These are phyloP conservation scores for Wickerhamiella qilinensis DNA, from an alignment of 805 yeast genomes.

Conservation along the genomic window DNA sequence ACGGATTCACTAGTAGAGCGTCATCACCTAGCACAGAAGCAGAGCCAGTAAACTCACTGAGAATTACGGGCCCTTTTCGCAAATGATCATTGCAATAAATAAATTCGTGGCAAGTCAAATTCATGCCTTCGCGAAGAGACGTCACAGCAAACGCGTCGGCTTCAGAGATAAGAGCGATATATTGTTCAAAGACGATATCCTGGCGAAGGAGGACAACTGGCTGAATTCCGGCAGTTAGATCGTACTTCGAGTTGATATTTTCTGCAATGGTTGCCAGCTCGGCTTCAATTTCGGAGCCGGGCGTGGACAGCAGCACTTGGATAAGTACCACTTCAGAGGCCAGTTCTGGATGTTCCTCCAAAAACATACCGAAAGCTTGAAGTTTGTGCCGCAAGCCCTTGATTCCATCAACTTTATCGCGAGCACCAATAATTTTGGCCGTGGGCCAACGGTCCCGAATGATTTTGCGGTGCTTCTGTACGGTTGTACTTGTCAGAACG, in stretches of 20 bases:
- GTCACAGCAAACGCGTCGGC: slow-evolving; percentile 81
- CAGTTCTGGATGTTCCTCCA: slow-evolving; percentile 55
- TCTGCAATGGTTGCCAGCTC: slow-evolving; percentile 67
- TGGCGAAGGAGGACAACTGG: slow-evolving; percentile 82
- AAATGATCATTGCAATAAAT: slow-evolving; percentile 44
- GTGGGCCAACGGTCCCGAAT: slow-evolving; percentile 66
- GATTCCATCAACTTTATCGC: slow-evolving; percentile 77
- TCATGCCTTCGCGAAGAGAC: slow-evolving; percentile 93
- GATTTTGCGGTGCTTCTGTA: slow-evolving; percentile 31
- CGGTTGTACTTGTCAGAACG: slow-evolving; percentile 32
- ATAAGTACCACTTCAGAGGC: slow-evolving; percentile 57
- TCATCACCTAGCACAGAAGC: slow-evolving; percentile 62
- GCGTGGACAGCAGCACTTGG: slow-evolving; percentile 50
- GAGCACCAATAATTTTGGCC: slow-evolving; percentile 58
- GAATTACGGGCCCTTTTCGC: slow-evolving; percentile 50
- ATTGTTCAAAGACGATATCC: slow-evolving; percentile 79
- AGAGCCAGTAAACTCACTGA: slow-evolving; percentile 91
- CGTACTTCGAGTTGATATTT: slow-evolving; percentile 60
- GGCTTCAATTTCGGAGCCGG: slow-evolving; percentile 43
- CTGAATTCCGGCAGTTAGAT: slow-evolving; percentile 51
- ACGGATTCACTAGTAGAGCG: slow-evolving; percentile 69
- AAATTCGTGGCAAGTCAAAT: slow-evolving; percentile 89
- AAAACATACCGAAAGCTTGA: slow-evolving; percentile 68
- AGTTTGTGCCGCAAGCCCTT: slow-evolving; percentile 82
- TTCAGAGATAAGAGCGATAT: slow-evolving; percentile 67